These are phyloP conservation scores for Russula compacta DNA, from an alignment of 768 basidiomycete species.

Conservation along the genomic window DNA sequence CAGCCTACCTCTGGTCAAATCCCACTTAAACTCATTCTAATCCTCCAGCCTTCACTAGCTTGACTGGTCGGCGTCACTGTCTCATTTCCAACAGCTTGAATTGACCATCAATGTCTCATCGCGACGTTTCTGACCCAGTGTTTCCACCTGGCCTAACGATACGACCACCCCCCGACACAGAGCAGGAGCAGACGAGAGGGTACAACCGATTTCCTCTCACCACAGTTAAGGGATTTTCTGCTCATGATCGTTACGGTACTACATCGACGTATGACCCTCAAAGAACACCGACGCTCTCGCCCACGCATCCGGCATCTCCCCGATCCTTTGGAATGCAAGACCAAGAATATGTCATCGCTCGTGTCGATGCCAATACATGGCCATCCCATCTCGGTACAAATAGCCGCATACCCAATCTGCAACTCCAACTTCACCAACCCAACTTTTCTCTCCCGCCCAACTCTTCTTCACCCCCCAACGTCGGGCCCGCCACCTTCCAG, in stretches of 20 bases:
- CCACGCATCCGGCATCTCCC: constrained; percentile 26
- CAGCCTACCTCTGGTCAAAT: not conserved
- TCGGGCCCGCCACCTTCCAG: constrained; percentile 21
- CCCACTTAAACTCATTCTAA: constrained; percentile 2
- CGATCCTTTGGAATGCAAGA: constrained; percentile 32
- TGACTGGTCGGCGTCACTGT: not conserved
- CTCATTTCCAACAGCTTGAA: not conserved
- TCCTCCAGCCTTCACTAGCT: not conserved
- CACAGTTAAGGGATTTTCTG: constrained; percentile 9
- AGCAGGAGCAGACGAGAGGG: constrained; percentile 3
- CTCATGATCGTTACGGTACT: constrained; percentile 8
- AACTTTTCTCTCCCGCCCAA: constrained; percentile 28
- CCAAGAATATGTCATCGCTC: constrained; percentile 29
- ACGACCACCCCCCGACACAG: not conserved
- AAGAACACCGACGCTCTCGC: constrained; percentile 17
- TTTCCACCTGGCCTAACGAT: not conserved
- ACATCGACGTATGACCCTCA: constrained; percentile 15
- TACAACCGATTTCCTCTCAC: constrained; percentile 1
- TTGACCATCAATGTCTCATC: constrained; percentile 10
- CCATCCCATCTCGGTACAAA: constrained; percentile 25
- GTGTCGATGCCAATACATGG: constrained; percentile 26
- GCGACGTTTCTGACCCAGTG: constrained; percentile 3
- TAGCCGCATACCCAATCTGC: constrained; percentile 23
- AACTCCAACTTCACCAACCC: constrained; percentile 32
- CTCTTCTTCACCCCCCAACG: constrained; percentile 25